These are phyloP conservation scores for Diospyros kaki DNA, from an alignment of 148 eudicot species.

Conservation along the genomic window DNA sequence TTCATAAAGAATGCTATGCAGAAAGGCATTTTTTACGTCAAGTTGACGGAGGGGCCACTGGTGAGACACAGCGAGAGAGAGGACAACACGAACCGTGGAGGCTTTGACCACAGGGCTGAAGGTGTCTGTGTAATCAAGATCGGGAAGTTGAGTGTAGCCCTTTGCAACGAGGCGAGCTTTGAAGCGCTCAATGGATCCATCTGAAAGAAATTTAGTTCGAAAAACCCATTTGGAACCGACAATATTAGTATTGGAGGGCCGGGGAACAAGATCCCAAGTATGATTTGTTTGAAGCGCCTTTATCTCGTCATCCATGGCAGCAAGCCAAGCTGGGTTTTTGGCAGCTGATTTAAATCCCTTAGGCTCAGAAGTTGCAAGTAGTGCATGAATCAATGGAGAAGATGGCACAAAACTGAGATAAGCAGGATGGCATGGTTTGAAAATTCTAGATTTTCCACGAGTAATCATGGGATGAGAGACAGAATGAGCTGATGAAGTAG, in stretches of 20 bases:
- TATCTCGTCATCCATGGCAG: not conserved
- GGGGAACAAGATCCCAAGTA: slow-evolving; percentile 5
- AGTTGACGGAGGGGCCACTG: not conserved
- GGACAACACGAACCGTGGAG: not conserved
- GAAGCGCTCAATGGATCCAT: not conserved
- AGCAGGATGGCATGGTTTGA: not conserved
- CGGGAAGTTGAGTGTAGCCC: slow-evolving; percentile 2
- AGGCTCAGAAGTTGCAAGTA: not conserved
- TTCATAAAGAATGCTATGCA: too few species aligned
- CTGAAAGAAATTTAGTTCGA: not conserved
- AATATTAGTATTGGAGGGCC: not conserved
- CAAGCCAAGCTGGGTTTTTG: slow-evolving; percentile 1
- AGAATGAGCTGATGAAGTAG: not conserved
- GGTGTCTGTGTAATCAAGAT: not conserved
- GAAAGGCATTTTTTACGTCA: not conserved
- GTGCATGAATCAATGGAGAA: not conserved
- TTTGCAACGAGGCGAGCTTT: not conserved
- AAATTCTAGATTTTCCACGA: not conserved
- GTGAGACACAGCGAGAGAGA: not conserved
- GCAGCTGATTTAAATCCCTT: slow-evolving; percentile 2
- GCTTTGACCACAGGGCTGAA: slow-evolving; percentile 7
- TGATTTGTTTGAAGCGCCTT: not conserved
- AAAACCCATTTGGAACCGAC: slow-evolving; percentile 12
- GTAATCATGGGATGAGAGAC: slow-evolving; percentile 4
- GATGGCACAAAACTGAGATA: not conserved